These are phyloP conservation scores for Gaeumannomyces sp. DNA, from an alignment of 2,329 filamentous ascomycete species.

Conservation along the genomic window DNA sequence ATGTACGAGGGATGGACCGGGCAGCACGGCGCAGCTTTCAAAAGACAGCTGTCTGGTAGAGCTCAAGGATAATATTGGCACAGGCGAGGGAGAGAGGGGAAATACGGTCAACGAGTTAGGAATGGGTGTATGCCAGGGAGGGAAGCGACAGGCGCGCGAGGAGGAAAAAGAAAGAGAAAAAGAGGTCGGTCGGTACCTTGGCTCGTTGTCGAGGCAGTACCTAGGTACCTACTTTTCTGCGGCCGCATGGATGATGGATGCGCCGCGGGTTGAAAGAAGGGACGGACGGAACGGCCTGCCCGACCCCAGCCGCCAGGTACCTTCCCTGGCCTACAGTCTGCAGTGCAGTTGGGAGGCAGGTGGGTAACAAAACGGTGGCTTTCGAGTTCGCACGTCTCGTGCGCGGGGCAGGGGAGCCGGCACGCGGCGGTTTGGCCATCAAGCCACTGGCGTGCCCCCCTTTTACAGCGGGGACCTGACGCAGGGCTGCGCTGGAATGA, in stretches of 20 bases:
- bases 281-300: background rate
- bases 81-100: background rate
- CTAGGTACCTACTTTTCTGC: background rate
- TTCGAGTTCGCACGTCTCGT: background rate
- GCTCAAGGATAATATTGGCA: background rate
- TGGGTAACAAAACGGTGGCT: background rate
- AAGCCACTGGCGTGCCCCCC: background rate
- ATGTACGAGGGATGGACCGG: background rate
- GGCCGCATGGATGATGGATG: too few relatives aligned
- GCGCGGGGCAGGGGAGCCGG: background rate
- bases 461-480: slow-evolving; percentile 1
- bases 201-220: background rate
- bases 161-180: background rate
- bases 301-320: background rate
- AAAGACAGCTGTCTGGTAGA: background rate
- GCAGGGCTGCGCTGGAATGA: background rate
- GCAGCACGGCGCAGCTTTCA: background rate
- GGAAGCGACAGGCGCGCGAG: background rate
- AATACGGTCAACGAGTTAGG: background rate
- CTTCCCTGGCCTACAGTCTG: background rate
- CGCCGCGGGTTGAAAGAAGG: background rate
- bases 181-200: background rate
- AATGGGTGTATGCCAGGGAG: background rate
- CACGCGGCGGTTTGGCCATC: background rate
- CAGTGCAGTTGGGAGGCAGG: background rate